These are phyloP conservation scores for Amphibolis antarctica DNA, from an alignment of 106 monocot genomes.

Conservation along the genomic window DNA sequence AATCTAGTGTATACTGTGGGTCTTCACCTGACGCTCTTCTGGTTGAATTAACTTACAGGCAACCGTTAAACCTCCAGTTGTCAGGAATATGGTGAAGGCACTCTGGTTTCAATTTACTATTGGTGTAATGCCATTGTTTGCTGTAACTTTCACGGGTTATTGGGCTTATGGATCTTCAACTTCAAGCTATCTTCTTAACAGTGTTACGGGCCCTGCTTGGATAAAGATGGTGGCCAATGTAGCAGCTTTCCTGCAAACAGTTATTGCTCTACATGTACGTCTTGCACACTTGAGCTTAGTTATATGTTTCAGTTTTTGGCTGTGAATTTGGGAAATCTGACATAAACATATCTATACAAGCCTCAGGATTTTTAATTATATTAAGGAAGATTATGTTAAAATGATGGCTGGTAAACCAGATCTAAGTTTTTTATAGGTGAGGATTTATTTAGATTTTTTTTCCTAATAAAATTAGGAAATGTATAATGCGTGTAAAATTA, in stretches of 20 bases:
- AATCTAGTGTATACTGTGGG: too few species aligned
- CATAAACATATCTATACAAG: neutral
- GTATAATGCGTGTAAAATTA: too few species aligned
- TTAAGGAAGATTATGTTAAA: too few species aligned
- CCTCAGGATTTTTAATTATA: too few species aligned
- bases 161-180: conserved; percentile 30
- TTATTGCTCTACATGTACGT: conserved; percentile 23
- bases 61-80: conserved; percentile 30
- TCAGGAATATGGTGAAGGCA: conserved; percentile 30
- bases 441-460: too few species aligned
- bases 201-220: conserved; percentile 22
- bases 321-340: neutral
- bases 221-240: conserved; percentile 10
- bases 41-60: conserved; percentile 32
- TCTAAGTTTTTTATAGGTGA: too few species aligned
- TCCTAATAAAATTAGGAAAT: too few species aligned
- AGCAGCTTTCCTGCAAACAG: conserved; percentile 24
- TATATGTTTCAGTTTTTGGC: neutral
- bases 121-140: conserved; percentile 16
- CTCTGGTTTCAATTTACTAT: conserved; percentile 26
- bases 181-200: conserved; percentile 22
- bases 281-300: neutral
- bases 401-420: too few species aligned
- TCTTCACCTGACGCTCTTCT: neutral
- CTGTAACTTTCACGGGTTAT: conserved; percentile 26